Evolutionary conservation across 345 rosid species (phyloP).

Genomic region (Melaleuca alternifolia): DNA sequence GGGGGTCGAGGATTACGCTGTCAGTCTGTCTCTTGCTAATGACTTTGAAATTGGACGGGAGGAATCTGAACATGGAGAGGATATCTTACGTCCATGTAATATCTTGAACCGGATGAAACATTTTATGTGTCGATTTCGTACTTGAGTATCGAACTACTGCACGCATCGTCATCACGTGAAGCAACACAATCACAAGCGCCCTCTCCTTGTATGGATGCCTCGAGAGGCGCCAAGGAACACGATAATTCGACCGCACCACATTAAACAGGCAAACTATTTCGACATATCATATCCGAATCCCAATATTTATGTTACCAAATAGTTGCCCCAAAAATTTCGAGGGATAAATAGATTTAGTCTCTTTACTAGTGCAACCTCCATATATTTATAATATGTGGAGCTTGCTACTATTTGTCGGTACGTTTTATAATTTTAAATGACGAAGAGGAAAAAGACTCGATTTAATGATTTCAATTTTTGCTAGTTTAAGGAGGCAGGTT

Average conservation of each 20-base stretch:
- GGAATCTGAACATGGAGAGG: not conserved
- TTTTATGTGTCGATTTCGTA: rapidly evolving
- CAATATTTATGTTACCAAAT: too few species aligned
- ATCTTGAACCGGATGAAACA: not conserved
- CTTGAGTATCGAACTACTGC: not conserved
- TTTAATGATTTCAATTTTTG: not conserved
- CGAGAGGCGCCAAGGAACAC: not conserved
- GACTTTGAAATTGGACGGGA: not conserved
- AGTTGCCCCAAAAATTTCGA: too few species aligned
- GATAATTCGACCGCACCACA: not conserved
- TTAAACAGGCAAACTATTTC: not conserved
- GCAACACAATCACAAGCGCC: not conserved
- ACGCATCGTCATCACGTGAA: rapidly evolving
- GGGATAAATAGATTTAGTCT: not conserved
- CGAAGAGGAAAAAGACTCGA: rapidly evolving
- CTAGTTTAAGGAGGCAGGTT: not conserved
- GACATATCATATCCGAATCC: not conserved
- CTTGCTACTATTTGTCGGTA: not conserved
- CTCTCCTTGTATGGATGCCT: rapidly evolving
- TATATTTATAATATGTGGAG: not conserved
- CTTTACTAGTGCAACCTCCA: not conserved
- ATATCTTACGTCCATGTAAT: not conserved
- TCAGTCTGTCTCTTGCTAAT: too few species aligned
- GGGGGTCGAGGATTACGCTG: not conserved
- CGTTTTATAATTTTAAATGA: not conserved